phyloP scores from a whole-genome alignment of 2,329 filamentous ascomycete genomes.

The Botrytis tulipae region DNA sequence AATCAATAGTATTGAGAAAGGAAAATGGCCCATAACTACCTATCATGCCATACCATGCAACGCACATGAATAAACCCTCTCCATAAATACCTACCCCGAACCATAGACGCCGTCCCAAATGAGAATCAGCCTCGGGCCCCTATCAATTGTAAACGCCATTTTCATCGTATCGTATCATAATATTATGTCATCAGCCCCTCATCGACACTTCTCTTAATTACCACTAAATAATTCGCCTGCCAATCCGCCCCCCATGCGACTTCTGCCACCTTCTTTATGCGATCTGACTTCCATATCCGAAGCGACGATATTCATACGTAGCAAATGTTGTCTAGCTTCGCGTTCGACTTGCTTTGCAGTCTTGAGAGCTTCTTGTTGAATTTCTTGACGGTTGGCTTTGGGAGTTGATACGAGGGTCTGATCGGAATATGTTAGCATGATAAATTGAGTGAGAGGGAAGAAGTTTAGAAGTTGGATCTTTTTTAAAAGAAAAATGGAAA shows the following conservation, averaged over 20 bases:
- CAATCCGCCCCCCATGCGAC: neutral
- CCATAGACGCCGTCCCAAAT: slow-evolving; percentile 12
- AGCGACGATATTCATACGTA: slow-evolving; percentile 72
- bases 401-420: slow-evolving; percentile 72
- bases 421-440: slow-evolving; percentile 22
- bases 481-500: neutral
- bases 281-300: slow-evolving; percentile 68
- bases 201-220: neutral
- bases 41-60: slow-evolving; percentile 1
- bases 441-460: neutral
- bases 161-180: neutral
- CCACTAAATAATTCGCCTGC: slow-evolving; percentile 13
- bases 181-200: neutral
- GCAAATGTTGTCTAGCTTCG: slow-evolving; percentile 71
- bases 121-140: neutral
- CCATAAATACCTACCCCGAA: neutral
- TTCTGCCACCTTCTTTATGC: slow-evolving; percentile 17
- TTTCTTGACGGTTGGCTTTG: slow-evolving; percentile 61
- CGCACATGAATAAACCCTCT: neutral
- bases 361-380: slow-evolving; percentile 68
- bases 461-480: neutral
- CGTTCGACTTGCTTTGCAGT: slow-evolving; percentile 70
- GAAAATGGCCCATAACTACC: neutral
- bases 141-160: slow-evolving; percentile 5
- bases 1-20: neutral